These are phyloP conservation scores for Chlamydomonas applanata DNA, from an alignment of 139 green algal species.

Conservation along the genomic window DNA sequence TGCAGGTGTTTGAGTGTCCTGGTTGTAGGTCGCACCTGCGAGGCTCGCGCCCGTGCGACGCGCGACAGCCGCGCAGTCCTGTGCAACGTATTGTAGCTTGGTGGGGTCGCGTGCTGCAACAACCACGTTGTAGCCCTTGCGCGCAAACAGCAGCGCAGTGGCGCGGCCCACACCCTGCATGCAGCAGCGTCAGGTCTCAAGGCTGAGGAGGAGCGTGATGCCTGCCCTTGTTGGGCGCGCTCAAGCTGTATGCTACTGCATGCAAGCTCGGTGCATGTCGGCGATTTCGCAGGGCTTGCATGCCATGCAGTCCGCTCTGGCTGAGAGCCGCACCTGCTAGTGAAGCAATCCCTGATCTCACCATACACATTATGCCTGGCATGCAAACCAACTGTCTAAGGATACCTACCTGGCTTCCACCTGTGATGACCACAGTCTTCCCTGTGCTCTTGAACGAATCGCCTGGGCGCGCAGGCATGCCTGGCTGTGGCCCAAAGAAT, in stretches of 20 bases:
- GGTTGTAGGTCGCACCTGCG: no score
- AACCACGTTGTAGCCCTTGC: slow-evolving; percentile 57
- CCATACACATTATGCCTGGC: no score
- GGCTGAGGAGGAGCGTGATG: no score
- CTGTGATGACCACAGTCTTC: slow-evolving; percentile 52
- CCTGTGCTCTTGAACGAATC: slow-evolving; percentile 41
- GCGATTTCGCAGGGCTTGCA: no score
- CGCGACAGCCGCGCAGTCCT: slow-evolving; percentile 28
- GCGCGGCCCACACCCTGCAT: slow-evolving; percentile 46
- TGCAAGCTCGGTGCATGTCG: no score
- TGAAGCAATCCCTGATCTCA: no score
- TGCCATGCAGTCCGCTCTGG: no score
- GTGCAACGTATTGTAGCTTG: slow-evolving; percentile 32
- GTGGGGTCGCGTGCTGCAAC: slow-evolving; percentile 35
- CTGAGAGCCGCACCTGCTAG: no score
- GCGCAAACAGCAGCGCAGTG: slow-evolving; percentile 43
- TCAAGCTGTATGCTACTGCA: no score
- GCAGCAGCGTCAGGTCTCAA: background rate
- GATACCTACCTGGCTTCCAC: slow-evolving; percentile 42
- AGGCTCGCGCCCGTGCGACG: slow-evolving; percentile 13
- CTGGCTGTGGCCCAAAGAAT: background rate
- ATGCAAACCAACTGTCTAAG: no score
- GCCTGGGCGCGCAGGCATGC: background rate
- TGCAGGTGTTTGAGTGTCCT: no score
- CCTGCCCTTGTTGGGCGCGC: no score